These are phyloP conservation scores for Saksenaea vasiformis DNA, from an alignment of 371 early-diverging fungal genomes.

Conservation along the genomic window DNA sequence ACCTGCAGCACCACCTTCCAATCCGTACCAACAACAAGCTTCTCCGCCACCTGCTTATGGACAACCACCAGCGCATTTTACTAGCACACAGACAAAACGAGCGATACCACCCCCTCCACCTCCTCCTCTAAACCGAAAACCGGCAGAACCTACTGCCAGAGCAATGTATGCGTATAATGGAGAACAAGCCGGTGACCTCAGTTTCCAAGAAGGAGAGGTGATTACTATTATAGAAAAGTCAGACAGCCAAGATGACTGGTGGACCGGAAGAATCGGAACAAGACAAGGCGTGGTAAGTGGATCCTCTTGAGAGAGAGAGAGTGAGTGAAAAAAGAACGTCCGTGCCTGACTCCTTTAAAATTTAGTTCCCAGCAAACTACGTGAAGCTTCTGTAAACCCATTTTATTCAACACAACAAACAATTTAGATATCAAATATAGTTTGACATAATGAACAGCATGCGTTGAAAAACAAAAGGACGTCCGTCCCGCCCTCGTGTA, in stretches of 20 bases:
- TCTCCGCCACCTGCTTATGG: conserved; percentile 8
- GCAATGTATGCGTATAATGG: conserved; percentile 77
- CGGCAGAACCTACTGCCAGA: conserved; percentile 50
- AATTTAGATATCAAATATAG: conserved; percentile 3
- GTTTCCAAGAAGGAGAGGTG: conserved; percentile 73
- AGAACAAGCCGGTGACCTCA: conserved; percentile 70
- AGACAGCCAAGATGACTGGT: conserved; percentile 77
- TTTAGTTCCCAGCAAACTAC: conserved; percentile 82
- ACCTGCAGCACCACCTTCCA: background rate
- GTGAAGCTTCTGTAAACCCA: conserved; percentile 48
- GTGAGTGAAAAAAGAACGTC: background rate
- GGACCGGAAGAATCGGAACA: conserved; percentile 72
- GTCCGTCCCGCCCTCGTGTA: too few relatives aligned
- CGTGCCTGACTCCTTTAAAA: too few relatives aligned
- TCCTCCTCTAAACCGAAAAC: conserved; percentile 42
- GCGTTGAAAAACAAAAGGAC: background rate
- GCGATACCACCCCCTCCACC: conserved; percentile 31
- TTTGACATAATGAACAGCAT: background rate
- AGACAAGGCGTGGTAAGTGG: conserved; percentile 61
- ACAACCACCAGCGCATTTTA: conserved; percentile 4
- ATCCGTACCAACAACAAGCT: background rate
- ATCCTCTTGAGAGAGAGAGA: background rate
- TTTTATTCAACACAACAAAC: background rate
- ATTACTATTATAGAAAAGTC: conserved; percentile 69
- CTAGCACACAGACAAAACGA: conserved; percentile 8